phyloP scores from a whole-genome alignment of 2,329 filamentous ascomycete species.

The Seiridium cupressi region DNA sequence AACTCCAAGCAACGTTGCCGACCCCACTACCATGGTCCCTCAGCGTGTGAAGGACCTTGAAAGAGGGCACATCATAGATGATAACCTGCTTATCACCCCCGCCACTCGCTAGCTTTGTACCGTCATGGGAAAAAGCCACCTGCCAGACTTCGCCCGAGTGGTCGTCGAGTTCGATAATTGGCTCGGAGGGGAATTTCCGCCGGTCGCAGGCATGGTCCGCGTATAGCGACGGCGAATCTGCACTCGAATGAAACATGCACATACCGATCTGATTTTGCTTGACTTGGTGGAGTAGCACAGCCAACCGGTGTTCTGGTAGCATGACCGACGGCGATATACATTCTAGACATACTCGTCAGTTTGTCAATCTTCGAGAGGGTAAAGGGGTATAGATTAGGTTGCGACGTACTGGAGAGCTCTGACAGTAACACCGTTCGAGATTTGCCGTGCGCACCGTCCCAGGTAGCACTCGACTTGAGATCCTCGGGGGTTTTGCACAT shows the following conservation, averaged over 20 bases:
- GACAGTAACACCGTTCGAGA: conserved; percentile 76
- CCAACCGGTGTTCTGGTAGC: conserved; percentile 89
- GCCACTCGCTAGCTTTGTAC: conserved; percentile 76
- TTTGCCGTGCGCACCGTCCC: conserved; percentile 77
- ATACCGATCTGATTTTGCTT: conserved; percentile 79
- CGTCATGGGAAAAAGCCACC: conserved; percentile 85
- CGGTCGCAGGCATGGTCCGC: conserved; percentile 83
- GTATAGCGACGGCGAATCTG: conserved; percentile 78
- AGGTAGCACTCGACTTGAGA: conserved; percentile 72
- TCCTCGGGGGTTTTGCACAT: conserved; percentile 84
- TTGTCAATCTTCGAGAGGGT: background rate
- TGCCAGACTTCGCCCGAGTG: conserved; percentile 89
- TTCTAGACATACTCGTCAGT: conserved; percentile 44
- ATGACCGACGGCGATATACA: conserved; percentile 95
- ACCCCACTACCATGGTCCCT: conserved; percentile 69
- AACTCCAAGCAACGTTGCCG: conserved; percentile 85
- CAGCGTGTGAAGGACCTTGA: conserved; percentile 61
- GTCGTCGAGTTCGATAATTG: conserved; percentile 67
- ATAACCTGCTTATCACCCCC: conserved; percentile 73
- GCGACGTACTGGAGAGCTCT: conserved; percentile 72
- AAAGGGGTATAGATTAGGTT: background rate
- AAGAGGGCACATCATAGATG: conserved; percentile 77
- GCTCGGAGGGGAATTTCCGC: conserved; percentile 73
- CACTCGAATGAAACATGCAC: conserved; percentile 87
- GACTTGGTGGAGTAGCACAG: conserved; percentile 76